Evolutionary conservation across 2,329 filamentous ascomycete genomes (phyloP).

Genomic region (Basipetospora chlamydospora): DNA sequence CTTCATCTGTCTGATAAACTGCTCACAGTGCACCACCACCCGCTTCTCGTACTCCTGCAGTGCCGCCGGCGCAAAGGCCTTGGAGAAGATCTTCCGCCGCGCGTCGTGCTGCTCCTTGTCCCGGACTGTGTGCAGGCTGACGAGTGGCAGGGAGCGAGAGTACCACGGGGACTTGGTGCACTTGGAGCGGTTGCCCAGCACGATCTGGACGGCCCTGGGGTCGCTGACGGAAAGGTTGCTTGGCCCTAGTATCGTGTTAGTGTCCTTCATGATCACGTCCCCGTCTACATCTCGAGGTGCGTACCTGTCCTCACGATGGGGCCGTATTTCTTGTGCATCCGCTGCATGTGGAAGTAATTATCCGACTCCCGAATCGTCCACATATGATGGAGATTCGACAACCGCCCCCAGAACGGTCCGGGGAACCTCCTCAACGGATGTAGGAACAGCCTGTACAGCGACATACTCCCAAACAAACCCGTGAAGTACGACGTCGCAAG

Average conservation of each 20-base stretch:
- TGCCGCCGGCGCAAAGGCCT: slow-evolving; percentile 14
- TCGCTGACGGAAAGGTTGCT: slow-evolving; percentile 18
- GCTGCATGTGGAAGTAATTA: slow-evolving; percentile 8
- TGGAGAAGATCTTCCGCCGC: slow-evolving; percentile 20
- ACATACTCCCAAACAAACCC: slow-evolving; percentile 11
- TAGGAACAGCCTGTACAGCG: slow-evolving; percentile 4
- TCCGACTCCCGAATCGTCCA: slow-evolving; percentile 1
- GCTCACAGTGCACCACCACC: slow-evolving; percentile 12
- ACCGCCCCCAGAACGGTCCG: slow-evolving; percentile 8
- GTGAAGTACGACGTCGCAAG: slow-evolving; percentile 5
- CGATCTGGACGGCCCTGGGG: slow-evolving; percentile 13
- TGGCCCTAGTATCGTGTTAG: slow-evolving; percentile 12
- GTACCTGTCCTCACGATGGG: slow-evolving; percentile 17
- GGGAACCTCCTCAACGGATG: slow-evolving; percentile 4
- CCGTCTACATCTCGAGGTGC: background rate
- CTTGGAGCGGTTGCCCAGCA: slow-evolving; percentile 15
- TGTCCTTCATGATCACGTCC: background rate
- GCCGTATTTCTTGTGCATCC: slow-evolving; percentile 15
- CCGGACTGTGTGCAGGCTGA: slow-evolving; percentile 17
- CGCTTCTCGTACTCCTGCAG: slow-evolving; percentile 15
- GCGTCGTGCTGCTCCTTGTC: slow-evolving; percentile 16
- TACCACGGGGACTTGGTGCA: slow-evolving; percentile 20
- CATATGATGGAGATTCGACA: slow-evolving; percentile 12
- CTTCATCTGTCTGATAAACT: slow-evolving; percentile 13
- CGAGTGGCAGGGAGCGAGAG: slow-evolving; percentile 14